Conservation (phyloP, 129 eudicot genomes). For the sunflower (Helianthus annuus) region DNA sequence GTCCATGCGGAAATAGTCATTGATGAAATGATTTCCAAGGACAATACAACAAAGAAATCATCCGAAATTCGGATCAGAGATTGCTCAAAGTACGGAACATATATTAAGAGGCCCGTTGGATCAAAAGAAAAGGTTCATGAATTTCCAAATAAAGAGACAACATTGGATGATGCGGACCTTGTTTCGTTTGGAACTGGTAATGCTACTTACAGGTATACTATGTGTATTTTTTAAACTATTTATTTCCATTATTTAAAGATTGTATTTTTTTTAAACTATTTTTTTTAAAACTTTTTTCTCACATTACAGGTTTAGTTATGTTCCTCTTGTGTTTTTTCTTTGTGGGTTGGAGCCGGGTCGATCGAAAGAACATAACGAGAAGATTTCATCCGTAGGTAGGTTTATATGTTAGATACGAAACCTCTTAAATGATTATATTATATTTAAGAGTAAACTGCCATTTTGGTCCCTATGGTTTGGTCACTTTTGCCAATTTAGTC, state of each 20-base stretch:
- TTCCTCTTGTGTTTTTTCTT: conserved; percentile 54
- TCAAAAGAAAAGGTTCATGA: conserved; percentile 78
- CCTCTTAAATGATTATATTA: not conserved
- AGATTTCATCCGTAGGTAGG: conserved; percentile 57
- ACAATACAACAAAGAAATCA: conserved; percentile 41
- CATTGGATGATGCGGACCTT: conserved; percentile 66
- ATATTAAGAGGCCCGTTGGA: conserved; percentile 42
- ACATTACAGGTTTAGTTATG: conserved; percentile 65
- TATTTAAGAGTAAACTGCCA: no score
- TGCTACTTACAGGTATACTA: conserved; percentile 85
- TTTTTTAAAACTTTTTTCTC: not conserved
- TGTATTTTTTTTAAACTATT: not conserved
- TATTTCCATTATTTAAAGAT: not conserved
- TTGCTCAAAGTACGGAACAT: conserved; percentile 93
- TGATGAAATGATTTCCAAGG: conserved; percentile 64
- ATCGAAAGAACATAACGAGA: conserved; percentile 46
- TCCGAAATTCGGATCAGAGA: conserved; percentile 75
- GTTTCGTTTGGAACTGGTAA: conserved; percentile 94
- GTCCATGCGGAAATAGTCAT: conserved; percentile 81
- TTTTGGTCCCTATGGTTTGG: no score
- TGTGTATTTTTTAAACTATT: conserved; percentile 4
- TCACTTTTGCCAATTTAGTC: no score
- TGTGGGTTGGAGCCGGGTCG: conserved; percentile 37
- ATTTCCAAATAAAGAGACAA: conserved; percentile 65
- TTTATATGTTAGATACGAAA: conserved; percentile 23